These are phyloP conservation scores for Microbotryum intermedium DNA, from an alignment of 1,284 basidiomycete species.

Conservation along the genomic window DNA sequence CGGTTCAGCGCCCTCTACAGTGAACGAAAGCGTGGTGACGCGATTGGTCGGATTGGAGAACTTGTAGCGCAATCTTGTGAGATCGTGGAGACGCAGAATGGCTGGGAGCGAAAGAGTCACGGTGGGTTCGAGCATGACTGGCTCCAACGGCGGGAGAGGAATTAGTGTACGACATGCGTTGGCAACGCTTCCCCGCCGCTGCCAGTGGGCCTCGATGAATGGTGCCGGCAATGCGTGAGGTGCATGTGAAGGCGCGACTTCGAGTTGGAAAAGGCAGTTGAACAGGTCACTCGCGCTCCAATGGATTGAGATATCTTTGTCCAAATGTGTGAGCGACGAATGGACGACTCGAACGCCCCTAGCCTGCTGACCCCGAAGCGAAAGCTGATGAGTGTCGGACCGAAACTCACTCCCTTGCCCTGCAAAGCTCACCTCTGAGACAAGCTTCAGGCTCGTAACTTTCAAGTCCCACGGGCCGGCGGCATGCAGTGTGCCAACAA, in stretches of 20 bases:
- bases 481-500: conserved; percentile 49
- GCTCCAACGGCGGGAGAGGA: conserved; percentile 50
- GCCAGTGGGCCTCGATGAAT: conserved; percentile 55
- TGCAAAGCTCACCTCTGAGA: conserved; percentile 45
- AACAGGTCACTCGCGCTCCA: conserved; percentile 58
- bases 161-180: conserved; percentile 46
- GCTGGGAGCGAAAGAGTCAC: conserved; percentile 43
- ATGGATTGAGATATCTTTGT: conserved; percentile 40
- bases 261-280: conserved; percentile 50
- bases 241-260: conserved; percentile 38
- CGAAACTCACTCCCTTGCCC: background rate
- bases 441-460: conserved; percentile 42
- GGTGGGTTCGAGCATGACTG: conserved; percentile 52
- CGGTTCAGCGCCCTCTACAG: conserved; percentile 51
- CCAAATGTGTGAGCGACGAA: conserved; percentile 5
- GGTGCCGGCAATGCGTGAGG: conserved; percentile 47
- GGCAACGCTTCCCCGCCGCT: conserved; percentile 43
- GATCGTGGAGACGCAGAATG: background rate
- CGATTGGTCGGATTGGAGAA: conserved; percentile 45
- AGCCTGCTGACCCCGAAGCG: background rate
- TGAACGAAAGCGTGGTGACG: conserved; percentile 52
- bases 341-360: background rate
- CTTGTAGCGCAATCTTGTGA: conserved; percentile 43
- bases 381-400: background rate
- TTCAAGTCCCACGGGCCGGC: conserved; percentile 35